phyloP scores from a whole-genome alignment of 129 eudicot genomes.

The Oenanthe sinensis region DNA sequence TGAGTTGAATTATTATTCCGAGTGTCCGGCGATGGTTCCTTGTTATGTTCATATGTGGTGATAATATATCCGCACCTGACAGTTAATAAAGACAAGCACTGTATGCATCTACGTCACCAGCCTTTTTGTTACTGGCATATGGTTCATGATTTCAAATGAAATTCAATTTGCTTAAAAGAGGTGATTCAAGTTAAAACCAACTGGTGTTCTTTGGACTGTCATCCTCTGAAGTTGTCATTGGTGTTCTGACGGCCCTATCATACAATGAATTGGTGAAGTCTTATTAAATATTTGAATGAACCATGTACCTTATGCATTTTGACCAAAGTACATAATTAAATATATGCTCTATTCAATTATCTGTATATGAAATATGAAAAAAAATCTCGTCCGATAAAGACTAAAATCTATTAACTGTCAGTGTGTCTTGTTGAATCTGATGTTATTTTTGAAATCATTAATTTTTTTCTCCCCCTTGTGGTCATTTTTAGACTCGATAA shows the following conservation, averaged over 20 bases:
- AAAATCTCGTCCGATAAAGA: neutral
- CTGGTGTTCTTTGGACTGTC: conserved; percentile 28
- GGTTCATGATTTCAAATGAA: conserved; percentile 5
- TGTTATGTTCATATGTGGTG: neutral
- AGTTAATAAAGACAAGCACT: neutral
- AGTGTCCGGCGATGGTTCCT: conserved; percentile 6
- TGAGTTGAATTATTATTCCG: conserved; percentile 14
- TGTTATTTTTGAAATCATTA: neutral
- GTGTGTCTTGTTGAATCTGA: neutral
- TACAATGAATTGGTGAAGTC: conserved; percentile 27
- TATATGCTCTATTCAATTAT: conserved; percentile 5
- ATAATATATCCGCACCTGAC: conserved; percentile 3
- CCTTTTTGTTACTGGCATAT: conserved; percentile 1
- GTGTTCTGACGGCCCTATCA: conserved; percentile 24
- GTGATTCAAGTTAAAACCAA: conserved; percentile 17
- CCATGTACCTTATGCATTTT: conserved; percentile 15
- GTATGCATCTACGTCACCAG: neutral
- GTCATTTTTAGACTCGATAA: neutral
- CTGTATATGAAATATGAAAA: neutral
- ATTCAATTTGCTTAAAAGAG: neutral
- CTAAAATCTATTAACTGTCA: neutral
- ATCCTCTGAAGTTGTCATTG: conserved; percentile 37
- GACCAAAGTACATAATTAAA: conserved; percentile 16
- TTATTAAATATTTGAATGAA: conserved; percentile 23
- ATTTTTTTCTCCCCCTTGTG: neutral